Conservation (phyloP, 495 filamentous ascomycete genomes). For the Paragyromitra xinjiangensis region DNA sequence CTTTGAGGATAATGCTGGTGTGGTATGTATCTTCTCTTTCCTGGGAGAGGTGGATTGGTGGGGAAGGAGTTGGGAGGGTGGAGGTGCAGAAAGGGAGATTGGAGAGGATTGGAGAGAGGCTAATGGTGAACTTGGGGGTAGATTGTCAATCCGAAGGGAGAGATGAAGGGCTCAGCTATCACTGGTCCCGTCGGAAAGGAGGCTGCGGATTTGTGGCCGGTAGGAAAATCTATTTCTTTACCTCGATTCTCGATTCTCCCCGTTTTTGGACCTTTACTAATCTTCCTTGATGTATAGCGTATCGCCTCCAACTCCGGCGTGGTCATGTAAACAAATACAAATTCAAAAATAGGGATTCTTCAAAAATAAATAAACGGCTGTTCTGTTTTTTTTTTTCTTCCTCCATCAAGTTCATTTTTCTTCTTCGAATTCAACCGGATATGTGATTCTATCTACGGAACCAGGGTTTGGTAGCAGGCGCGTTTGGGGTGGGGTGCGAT, state of each 20-base stretch:
- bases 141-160: slow-evolving; percentile 99
- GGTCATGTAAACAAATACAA: slow-evolving; percentile 81
- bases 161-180: slow-evolving; percentile 99
- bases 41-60: not conserved
- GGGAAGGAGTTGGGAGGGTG: not conserved
- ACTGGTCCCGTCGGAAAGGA: slow-evolving; percentile 99
- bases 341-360: slow-evolving; percentile 44
- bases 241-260: not conserved
- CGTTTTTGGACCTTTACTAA: slow-evolving; percentile 8
- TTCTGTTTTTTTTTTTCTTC: slow-evolving; percentile 29
- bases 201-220: slow-evolving; percentile 98
- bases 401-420: not conserved
- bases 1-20: slow-evolving; percentile 99
- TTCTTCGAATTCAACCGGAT: not conserved
- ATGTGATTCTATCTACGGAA: slow-evolving; percentile 18
- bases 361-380: slow-evolving; percentile 53
- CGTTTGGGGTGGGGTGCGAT: not conserved
- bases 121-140: slow-evolving; percentile 58
- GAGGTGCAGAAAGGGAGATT: not conserved
- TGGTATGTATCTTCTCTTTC: slow-evolving; percentile 69
- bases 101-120: slow-evolving; percentile 2
- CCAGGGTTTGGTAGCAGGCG: slow-evolving; percentile 8
- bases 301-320: slow-evolving; percentile 99
- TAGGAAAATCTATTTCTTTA: slow-evolving; percentile 62
- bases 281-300: slow-evolving; percentile 68